Evolutionary conservation across 108 stramenopile species (phyloP).

Genomic region (Skeletonema menzelii): DNA sequence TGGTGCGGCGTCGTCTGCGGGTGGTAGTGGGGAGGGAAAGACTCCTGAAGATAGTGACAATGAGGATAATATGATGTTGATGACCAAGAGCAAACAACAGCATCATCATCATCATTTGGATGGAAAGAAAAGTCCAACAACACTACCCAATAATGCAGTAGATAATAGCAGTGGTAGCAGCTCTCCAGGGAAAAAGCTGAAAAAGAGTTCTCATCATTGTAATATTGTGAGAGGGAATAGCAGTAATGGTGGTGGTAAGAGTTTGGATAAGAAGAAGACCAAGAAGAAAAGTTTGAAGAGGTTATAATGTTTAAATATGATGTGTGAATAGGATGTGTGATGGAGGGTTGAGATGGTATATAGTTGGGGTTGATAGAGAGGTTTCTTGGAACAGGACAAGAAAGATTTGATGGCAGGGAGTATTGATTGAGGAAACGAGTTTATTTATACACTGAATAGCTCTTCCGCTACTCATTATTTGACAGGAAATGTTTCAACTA

Average conservation of each 20-base stretch:
- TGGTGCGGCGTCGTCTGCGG: neutral
- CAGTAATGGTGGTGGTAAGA: slow-evolving; percentile 36
- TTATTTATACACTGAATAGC: no score
- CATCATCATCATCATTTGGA: neutral
- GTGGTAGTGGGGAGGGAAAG: neutral
- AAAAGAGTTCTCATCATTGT: slow-evolving; percentile 22
- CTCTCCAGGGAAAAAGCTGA: slow-evolving; percentile 1
- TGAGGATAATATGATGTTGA: no score
- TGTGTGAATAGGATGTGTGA: neutral
- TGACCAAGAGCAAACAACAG: neutral
- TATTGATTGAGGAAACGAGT: no score
- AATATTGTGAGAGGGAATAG: slow-evolving; percentile 26
- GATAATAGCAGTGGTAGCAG: neutral
- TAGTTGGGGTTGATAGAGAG: neutral
- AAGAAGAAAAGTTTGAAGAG: slow-evolving; percentile 83
- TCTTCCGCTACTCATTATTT: no score
- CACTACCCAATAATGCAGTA: slow-evolving; percentile 1
- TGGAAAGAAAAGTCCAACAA: neutral
- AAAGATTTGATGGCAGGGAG: no score
- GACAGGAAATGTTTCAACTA: no score
- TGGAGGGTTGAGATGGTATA: no score
- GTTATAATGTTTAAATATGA: slow-evolving; percentile 41
- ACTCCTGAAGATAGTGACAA: neutral
- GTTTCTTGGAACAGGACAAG: no score
- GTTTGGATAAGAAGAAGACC: slow-evolving; percentile 48